These are phyloP conservation scores for Polyporus arcularius DNA, from an alignment of 768 basidiomycete genomes.

Conservation along the genomic window DNA sequence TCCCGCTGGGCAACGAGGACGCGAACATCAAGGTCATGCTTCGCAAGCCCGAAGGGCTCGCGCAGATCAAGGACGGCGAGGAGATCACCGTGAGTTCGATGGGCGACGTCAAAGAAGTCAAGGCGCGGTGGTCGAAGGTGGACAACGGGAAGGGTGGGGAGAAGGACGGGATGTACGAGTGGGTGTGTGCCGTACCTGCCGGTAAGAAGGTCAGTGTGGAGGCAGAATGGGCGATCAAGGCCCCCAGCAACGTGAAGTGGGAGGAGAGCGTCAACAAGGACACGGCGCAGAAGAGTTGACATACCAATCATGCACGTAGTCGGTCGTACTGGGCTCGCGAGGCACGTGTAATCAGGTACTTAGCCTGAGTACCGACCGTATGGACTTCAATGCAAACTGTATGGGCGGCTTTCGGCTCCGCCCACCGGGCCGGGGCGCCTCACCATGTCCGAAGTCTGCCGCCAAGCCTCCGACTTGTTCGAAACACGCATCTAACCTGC, in stretches of 20 bases:
- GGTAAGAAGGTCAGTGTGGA: constrained; percentile 46
- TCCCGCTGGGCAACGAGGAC: constrained; percentile 42
- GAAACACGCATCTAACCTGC: too few species aligned
- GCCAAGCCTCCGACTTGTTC: too few species aligned
- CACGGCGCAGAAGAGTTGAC: too few species aligned
- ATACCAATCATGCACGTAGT: too few species aligned
- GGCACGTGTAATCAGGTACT: too few species aligned
- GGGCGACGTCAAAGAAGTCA: constrained; percentile 31
- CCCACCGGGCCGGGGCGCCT: too few species aligned
- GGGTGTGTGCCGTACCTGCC: constrained; percentile 46
- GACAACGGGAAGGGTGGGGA: constrained; percentile 49
- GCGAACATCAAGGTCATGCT: constrained; percentile 47
- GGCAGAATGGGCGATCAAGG: constrained; percentile 56
- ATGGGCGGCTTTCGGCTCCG: too few species aligned
- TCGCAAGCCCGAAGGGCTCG: constrained; percentile 47
- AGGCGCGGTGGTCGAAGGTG: constrained; percentile 38
- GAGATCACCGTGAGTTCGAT: constrained; percentile 41
- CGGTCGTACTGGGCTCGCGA: too few species aligned
- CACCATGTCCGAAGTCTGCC: too few species aligned
- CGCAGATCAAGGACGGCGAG: constrained; percentile 45
- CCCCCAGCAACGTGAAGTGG: constrained; percentile 36
- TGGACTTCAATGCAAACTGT: too few species aligned
- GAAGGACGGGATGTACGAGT: constrained; percentile 60
- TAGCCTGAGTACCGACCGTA: too few species aligned
- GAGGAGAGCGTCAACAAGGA: constrained; percentile 7